Base-by-base conservation (phyloP, 371 early-diverging fungal species). In the Mortierella sp. region DNA sequence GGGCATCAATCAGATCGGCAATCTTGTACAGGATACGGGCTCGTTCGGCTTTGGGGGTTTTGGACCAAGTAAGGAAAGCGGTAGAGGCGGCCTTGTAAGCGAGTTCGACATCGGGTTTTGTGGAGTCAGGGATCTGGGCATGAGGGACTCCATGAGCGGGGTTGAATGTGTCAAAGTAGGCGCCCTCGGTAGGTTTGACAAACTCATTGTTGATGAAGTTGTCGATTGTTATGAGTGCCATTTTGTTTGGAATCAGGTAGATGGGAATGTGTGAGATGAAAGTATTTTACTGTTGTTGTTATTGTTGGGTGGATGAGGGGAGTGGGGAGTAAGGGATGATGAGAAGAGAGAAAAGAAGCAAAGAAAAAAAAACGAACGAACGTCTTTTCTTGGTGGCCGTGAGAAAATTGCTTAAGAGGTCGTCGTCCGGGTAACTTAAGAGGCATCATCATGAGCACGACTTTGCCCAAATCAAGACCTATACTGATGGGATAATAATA, bases 31-130 rank as follows among this genome's bases (percentile, higher is more conserved):
- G 72, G 44, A 92, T 73, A 44, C 47, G 60, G 8, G 94, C 89
- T 1, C 96, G 91, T 42, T 88, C 84, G 10, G 73, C 72, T 8
- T 88, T 83, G 0, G 90, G 76, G 5, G 92, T 91, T 44, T 79
- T 79, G 26, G 94, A 92, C 96, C 96, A 96, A 11, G 74, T n/a
- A 0, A 82, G 83, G 76, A 95, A 96, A 5, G 96, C 96, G 0
- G 60, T 60, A 21, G 86, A 80, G 63, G 96, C 95, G 0, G 95
- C 94, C n/a, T 74, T 73, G 26, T 93, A 94, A 6, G 96, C 96
- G 31, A 78, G 80, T 70, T 95, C 90, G 45, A 96, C 91, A 60
- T 95, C 96, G 1, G 79, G 78, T 13, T 76, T 79, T 54, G 77
- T 78, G n/a, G 96, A 96, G 87, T 94, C 89, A 1, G 96, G 94